phyloP scores from a whole-genome alignment of 306 rosid genomes.

The Crotalaria pallida region DNA sequence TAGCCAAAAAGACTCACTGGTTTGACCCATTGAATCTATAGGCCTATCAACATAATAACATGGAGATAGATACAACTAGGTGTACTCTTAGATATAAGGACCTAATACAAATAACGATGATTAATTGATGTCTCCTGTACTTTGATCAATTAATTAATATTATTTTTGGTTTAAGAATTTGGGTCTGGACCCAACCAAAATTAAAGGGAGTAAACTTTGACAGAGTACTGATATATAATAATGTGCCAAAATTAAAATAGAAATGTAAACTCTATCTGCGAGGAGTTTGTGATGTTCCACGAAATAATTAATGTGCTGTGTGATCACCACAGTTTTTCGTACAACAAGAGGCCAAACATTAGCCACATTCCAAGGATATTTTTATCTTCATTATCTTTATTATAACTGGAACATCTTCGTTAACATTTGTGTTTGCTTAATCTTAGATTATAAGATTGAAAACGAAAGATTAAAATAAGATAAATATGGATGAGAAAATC shows the following conservation, averaged over 20 bases:
- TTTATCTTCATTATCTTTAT: neutral
- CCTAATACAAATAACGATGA: neutral
- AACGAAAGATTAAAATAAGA: too few species aligned
- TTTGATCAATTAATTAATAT: neutral
- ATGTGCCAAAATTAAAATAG: neutral
- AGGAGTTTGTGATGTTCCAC: constrained; percentile 16
- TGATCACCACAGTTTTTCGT: constrained; percentile 1
- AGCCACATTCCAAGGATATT: constrained; percentile 1
- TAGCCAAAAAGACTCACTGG: too few species aligned
- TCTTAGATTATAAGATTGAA: too few species aligned
- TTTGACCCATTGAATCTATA: too few species aligned
- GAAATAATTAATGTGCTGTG: constrained; percentile 26
- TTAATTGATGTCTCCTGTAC: neutral
- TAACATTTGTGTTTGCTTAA: too few species aligned
- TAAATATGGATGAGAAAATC: too few species aligned
- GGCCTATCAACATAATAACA: too few species aligned
- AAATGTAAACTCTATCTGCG: neutral
- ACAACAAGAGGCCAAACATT: neutral
- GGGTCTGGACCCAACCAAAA: neutral
- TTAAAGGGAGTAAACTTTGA: constrained; percentile 9
- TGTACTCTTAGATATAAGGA: neutral
- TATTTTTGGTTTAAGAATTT: neutral
- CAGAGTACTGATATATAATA: neutral
- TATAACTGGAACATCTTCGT: neutral
- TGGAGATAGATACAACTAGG: neutral